Conservation (phyloP, 345 rosid species). For the Psidium friedrichsthalianum region DNA sequence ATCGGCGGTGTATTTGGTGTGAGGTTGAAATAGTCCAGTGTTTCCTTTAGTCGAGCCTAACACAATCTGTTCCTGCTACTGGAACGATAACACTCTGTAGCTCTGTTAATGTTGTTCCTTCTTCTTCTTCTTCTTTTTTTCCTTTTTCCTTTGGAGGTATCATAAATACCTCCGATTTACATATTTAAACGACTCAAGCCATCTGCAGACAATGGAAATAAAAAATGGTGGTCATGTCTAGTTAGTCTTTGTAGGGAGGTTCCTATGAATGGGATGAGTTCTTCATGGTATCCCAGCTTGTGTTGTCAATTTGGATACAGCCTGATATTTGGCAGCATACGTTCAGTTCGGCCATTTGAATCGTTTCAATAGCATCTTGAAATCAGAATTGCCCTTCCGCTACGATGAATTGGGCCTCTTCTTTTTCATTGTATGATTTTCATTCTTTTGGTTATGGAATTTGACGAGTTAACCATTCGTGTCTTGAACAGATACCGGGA, state of each 20-base stretch:
- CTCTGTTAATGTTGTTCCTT: neutral
- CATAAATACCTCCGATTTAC: neutral
- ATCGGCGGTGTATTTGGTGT: neutral
- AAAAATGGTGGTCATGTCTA: neutral
- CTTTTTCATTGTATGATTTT: neutral
- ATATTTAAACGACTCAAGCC: neutral
- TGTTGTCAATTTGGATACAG: neutral
- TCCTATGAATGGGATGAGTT: neutral
- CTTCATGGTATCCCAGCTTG: neutral
- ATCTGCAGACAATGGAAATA: neutral
- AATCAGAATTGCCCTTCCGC: neutral
- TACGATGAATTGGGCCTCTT: neutral
- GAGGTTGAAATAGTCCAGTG: neutral
- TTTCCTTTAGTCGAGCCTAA: neutral
- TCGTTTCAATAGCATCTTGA: neutral
- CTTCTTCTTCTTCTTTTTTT: neutral
- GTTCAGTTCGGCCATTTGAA: neutral
- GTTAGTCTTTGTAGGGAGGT: neutral
- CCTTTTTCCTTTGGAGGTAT: neutral
- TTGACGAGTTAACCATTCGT: neutral
- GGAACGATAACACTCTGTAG: neutral
- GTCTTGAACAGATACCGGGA: neutral
- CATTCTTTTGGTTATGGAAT: neutral
- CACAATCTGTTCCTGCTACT: neutral
- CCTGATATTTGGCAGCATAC: neutral